phyloP scores from a whole-genome alignment of 257 asterid species.

The Lavandula angustifolia region DNA sequence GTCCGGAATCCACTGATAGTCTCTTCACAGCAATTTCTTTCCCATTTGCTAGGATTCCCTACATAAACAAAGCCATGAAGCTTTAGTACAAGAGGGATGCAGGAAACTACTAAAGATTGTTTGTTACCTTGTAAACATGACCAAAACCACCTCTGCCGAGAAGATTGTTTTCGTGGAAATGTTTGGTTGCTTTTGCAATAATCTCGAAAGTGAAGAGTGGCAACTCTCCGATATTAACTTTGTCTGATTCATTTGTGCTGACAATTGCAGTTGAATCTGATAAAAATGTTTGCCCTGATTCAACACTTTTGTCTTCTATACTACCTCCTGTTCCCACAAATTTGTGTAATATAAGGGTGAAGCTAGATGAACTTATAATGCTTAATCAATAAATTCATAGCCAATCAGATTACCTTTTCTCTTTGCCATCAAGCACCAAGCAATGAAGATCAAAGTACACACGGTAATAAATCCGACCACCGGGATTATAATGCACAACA shows the following conservation, averaged over 20 bases:
- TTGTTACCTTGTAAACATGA: slow-evolving; percentile 47
- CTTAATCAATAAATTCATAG: not conserved
- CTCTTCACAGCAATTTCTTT: slow-evolving; percentile 32
- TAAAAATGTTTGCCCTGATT: slow-evolving; percentile 9
- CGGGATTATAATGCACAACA: slow-evolving; percentile 38
- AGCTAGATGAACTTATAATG: not conserved
- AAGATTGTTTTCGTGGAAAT: slow-evolving; percentile 28
- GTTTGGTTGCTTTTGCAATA: slow-evolving; percentile 39
- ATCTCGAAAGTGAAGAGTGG: slow-evolving; percentile 38
- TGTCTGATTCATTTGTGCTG: slow-evolving; percentile 21
- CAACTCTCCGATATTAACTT: slow-evolving; percentile 37
- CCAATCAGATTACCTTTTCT: slow-evolving; percentile 38
- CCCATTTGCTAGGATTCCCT: slow-evolving; percentile 24
- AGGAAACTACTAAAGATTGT: not conserved
- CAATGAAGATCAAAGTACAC: slow-evolving; percentile 30
- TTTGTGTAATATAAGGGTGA: not conserved
- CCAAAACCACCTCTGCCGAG: slow-evolving; percentile 57
- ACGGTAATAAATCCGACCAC: slow-evolving; percentile 30
- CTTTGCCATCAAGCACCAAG: slow-evolving; percentile 37
- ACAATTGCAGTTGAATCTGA: slow-evolving; percentile 20
- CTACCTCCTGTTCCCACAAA: not conserved
- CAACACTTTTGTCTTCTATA: slow-evolving; percentile 2
- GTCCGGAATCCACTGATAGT: slow-evolving; percentile 27
- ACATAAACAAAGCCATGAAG: not conserved
- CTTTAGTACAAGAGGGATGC: not conserved